Conservation (phyloP, 495 filamentous ascomycete species). For the Penicillium arizonense region DNA sequence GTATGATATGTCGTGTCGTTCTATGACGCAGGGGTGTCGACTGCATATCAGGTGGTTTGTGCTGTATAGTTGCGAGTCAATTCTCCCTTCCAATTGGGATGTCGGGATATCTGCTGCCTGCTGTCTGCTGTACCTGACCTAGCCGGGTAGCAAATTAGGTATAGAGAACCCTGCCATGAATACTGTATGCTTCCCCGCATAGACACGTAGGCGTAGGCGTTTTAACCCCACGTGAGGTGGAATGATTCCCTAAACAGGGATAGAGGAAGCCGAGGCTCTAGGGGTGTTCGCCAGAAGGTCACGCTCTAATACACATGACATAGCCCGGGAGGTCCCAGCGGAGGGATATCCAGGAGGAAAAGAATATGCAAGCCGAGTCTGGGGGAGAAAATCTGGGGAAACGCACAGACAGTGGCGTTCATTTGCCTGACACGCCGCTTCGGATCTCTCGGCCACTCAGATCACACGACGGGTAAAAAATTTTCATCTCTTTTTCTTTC, state of each 20-base stretch:
- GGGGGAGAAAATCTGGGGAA: slow-evolving; percentile 28
- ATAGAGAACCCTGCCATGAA: no score
- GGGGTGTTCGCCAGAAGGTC: no score
- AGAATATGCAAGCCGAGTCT: slow-evolving; percentile 7
- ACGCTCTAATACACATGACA: background rate
- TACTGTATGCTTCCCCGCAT: no score
- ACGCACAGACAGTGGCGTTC: slow-evolving; percentile 1
- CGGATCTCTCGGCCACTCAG: slow-evolving; percentile 26
- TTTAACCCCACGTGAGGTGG: no score
- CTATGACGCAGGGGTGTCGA: background rate
- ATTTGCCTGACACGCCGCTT: slow-evolving; percentile 16
- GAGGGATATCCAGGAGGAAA: background rate
- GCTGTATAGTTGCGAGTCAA: background rate
- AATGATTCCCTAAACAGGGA: no score
- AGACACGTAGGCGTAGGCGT: no score
- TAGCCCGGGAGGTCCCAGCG: background rate
- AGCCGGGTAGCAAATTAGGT: background rate
- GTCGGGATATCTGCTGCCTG: background rate
- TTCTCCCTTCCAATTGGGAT: slow-evolving; percentile 3
- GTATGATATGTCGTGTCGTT: background rate
- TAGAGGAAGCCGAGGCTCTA: no score
- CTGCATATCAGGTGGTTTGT: background rate
- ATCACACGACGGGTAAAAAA: background rate
- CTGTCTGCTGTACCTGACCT: background rate
- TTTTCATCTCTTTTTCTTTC: background rate